Percentiles rank a stretch among this genome's conserved stretches.
Conservation (phyloP, 2,329 filamentous ascomycete genomes). For the Hypomyces perniciosus region DNA sequence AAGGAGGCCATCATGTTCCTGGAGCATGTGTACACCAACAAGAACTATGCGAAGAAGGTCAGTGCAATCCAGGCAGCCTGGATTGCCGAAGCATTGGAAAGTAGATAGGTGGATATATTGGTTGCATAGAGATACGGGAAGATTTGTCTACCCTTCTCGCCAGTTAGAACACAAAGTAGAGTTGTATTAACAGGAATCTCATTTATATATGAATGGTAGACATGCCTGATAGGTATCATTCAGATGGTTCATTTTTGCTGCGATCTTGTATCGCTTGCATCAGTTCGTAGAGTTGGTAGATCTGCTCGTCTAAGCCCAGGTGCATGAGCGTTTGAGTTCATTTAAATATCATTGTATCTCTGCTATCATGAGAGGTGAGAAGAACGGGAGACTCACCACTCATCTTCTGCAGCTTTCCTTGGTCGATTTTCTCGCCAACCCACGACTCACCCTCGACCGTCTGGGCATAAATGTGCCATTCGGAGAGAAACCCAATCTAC, state of each 20-base stretch:
- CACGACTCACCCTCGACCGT: slow-evolving; percentile 82
- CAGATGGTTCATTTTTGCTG: slow-evolving; percentile 20
- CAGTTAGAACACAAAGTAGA: neutral
- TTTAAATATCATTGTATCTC: neutral
- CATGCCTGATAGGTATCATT: slow-evolving; percentile 9
- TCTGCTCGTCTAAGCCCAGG: slow-evolving; percentile 66
- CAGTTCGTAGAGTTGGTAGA: slow-evolving; percentile 88
- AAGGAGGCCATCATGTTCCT: slow-evolving; percentile 63
- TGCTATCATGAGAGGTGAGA: slow-evolving; percentile 5
- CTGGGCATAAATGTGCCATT: slow-evolving; percentile 95
- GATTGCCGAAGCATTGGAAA: slow-evolving; percentile 47
- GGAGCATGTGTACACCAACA: slow-evolving; percentile 60
- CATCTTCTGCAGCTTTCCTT: slow-evolving; percentile 83
- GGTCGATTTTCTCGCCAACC: slow-evolving; percentile 79
- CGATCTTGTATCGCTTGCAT: slow-evolving; percentile 69
- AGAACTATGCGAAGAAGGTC: slow-evolving; percentile 62
- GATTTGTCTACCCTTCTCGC: neutral
- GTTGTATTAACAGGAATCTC: neutral
- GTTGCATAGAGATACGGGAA: neutral
- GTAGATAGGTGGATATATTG: slow-evolving; percentile 12
- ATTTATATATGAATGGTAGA: neutral
- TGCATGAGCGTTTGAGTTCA: neutral
- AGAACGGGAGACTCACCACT: slow-evolving; percentile 58
- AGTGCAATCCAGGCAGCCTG: slow-evolving; percentile 55
- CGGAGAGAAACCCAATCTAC: slow-evolving; percentile 88